Evolutionary conservation across 2,329 filamentous ascomycete genomes (phyloP), one percentile per base, ranked within the genome.

Genomic region (Calonectria ilicicola): DNA sequence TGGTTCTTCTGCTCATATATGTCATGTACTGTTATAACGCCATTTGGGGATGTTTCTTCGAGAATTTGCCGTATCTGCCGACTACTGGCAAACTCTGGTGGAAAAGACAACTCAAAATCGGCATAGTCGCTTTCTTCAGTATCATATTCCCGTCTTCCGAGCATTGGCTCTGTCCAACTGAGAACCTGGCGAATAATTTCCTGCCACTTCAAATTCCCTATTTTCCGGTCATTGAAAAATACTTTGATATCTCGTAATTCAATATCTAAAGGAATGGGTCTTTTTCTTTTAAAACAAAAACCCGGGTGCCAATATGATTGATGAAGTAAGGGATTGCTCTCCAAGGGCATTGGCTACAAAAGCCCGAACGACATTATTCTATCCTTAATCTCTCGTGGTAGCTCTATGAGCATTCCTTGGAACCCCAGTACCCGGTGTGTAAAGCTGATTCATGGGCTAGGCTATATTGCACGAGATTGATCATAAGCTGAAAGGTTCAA

Each of bases 231-330:
- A 2, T 4, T 32, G 8, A 26, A 40, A 21, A 8, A 10, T 8
- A 19, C 21, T 27, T 71, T 71, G 15, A 6, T 23, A 5, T 56
- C 7, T 32, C 46, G 4, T 17, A 2, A 27, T 66, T 65, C 14
- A 72, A 51, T 26, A 69, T 60, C 65, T 60, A 72, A 4, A 72
- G 62, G 29, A 72, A 72, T 19, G 65, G 65, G 44, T 68, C 44
- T 6, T 60, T 58, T n/a, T n/a, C n/a, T n/a, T n/a, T n/a, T n/a
- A n/a, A n/a, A n/a, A n/a, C n/a, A n/a, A n/a, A n/a, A n/a, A n/a
- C n/a, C n/a, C n/a, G n/a, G 8, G 5, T 40, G 14, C 70, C 70
- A 72, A 32, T 26, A 49, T 2, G 21, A 40, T 27, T 68, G 65
- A 5, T 23, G 10, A 2, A 72, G 9, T 8, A 65, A 2, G 23